Evolutionary conservation across 1,139 yeast species (phyloP), one percentile per base, ranked within the genome.

Genomic region (Kurtzmaniella quercitrusa): DNA sequence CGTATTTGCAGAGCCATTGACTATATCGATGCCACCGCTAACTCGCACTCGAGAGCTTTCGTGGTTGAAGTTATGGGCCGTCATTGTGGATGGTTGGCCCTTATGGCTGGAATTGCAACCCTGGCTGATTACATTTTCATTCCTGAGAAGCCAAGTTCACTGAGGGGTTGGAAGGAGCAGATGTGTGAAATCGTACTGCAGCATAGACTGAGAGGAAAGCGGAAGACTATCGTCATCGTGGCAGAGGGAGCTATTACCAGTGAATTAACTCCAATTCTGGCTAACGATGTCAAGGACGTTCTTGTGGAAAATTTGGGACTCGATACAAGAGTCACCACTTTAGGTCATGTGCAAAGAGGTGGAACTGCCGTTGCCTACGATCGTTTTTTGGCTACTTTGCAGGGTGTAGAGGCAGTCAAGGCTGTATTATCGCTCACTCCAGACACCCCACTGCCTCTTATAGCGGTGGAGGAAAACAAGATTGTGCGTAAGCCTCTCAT

Each of bases 31-130:
- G 93, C 91, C 38, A 85, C 94, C 33, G 94, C 94, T 28, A 82
- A 81, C 45, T 84, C 91, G 1, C 94, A 85, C 61, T 84, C 88
- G 22, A 70, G 94, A 59, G 94, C 94, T 7, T 85, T 85, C 57
- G 89, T 85, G 34, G 82, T 85, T 38, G 94, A 85, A 63, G 94
- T 85, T n/a, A 85, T 85, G 94, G 94, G 94, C 47, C 76, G 94
- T 63, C 93, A 85, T 56, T 85, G 94, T 70, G 94, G 94, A 51
- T 85, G 94, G 94, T 73, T 85, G 50, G 93, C 88, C 1, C 66
- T 85, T 50, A 84, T 84, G 87, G 85, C 93, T 2, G 93, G 93
- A 53, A 77, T 85, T 46, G 82, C 91, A 19, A 84, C 93, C 14
- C 82, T 86, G 57, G 93, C 94, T 1, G 94, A 85, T 60, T 84